These are phyloP conservation scores for Annulohypoxylon maeteangense DNA, from an alignment of 495 filamentous ascomycete species.

Conservation along the genomic window DNA sequence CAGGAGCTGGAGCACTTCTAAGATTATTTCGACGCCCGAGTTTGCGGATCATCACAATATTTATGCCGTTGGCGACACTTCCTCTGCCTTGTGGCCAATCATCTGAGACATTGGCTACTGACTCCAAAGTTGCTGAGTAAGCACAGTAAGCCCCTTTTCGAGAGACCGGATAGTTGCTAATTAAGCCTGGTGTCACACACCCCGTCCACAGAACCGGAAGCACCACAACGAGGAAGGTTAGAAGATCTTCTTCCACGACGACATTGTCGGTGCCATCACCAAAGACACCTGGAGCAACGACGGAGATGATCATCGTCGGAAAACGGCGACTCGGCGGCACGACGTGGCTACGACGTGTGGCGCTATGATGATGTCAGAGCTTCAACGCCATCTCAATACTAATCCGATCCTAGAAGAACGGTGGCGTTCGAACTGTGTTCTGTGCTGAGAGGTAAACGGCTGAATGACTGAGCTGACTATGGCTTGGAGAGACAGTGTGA, in stretches of 20 bases:
- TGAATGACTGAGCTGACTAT: neutral
- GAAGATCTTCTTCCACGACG: neutral
- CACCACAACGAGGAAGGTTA: neutral
- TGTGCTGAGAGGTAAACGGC: neutral
- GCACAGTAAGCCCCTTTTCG: neutral
- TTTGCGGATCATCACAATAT: conserved; percentile 49
- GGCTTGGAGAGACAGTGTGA: neutral
- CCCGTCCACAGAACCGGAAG: neutral
- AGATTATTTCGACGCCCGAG: conserved; percentile 54
- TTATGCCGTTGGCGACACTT: conserved; percentile 48
- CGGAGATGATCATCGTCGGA: neutral
- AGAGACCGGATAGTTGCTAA: neutral
- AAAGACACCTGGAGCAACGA: neutral
- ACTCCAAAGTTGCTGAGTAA: conserved; percentile 45
- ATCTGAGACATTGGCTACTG: conserved; percentile 55
- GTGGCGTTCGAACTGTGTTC: neutral
- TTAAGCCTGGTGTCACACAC: neutral
- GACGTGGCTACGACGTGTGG: neutral
- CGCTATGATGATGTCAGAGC: neutral
- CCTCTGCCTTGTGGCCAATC: conserved; percentile 52
- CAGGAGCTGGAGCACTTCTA: conserved; percentile 58
- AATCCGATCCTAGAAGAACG: conserved; percentile 34
- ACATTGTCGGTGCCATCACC: neutral
- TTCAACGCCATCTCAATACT: conserved; percentile 25
- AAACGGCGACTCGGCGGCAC: neutral